Evolutionary conservation across 2,329 filamentous ascomycete genomes (phyloP).

Genomic region (Ophiostoma australiae): DNA sequence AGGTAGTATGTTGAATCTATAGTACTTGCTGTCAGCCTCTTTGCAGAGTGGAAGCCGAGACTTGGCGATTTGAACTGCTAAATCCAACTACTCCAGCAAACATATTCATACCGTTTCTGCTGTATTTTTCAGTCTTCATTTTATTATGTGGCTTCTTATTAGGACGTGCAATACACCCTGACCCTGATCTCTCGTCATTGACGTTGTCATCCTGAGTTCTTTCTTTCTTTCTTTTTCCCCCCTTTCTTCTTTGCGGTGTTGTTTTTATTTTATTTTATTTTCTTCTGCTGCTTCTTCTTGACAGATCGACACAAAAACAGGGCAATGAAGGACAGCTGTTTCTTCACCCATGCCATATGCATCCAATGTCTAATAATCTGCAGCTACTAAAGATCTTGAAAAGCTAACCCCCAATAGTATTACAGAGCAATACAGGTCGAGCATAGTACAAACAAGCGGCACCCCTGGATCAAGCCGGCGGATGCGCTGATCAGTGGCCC

Average conservation of each 20-base stretch:
- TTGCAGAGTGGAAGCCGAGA: too few species aligned
- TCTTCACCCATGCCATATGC: too few species aligned
- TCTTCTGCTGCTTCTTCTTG: neutral
- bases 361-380: neutral
- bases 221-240: neutral
- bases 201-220: neutral
- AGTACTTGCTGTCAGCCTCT: neutral
- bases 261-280: neutral
- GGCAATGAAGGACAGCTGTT: conserved; percentile 4
- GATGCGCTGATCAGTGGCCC: conserved; percentile 10
- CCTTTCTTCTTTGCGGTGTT: neutral
- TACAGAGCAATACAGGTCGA: too few species aligned
- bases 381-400: neutral
- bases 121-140: neutral
- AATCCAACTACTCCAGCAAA: too few species aligned
- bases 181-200: neutral
- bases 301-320: neutral
- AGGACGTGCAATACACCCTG: neutral
- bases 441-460: neutral
- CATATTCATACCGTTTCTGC: neutral
- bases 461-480: neutral
- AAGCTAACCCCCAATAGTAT: neutral
- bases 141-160: neutral
- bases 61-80: too few species aligned
- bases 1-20: too few species aligned